Evolutionary conservation across 257 asterid genomes (phyloP).

Genomic region (Handroanthus guayacan): DNA sequence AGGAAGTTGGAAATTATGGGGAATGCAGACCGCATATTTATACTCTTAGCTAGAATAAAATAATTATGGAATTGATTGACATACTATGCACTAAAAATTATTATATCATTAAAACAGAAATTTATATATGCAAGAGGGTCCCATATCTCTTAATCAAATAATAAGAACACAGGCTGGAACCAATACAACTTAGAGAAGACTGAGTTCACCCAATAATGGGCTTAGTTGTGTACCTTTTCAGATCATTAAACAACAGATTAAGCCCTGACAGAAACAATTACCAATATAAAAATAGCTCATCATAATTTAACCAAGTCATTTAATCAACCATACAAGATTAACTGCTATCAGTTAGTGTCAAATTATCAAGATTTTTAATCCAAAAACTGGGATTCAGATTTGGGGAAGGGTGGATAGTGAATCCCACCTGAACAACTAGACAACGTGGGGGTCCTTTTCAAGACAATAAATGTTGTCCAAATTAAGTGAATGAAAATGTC

Average conservation of each 20-base stretch:
- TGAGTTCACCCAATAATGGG: conserved; percentile 32
- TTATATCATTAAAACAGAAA: not conserved
- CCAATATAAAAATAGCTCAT: conserved; percentile 16
- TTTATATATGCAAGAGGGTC: conserved; percentile 5
- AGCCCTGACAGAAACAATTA: conserved; percentile 23
- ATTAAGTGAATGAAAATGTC: conserved; percentile 21
- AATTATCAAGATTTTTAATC: conserved; percentile 12
- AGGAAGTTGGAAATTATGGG: conserved; percentile 26
- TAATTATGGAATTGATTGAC: not conserved
- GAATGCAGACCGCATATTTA: conserved; percentile 40
- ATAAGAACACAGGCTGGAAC: conserved; percentile 17
- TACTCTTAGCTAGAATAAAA: conserved; percentile 36
- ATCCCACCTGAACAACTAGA: conserved; percentile 41
- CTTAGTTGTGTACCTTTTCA: conserved; percentile 35
- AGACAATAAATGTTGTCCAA: conserved; percentile 6
- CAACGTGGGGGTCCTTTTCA: conserved; percentile 45
- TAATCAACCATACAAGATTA: conserved; percentile 38
- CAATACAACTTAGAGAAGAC: conserved; percentile 44
- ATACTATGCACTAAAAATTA: not conserved
- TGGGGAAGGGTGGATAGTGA: conserved; percentile 31
- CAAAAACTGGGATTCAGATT: conserved; percentile 21
- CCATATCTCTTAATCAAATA: not conserved
- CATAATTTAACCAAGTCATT: conserved; percentile 43
- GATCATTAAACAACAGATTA: conserved; percentile 29
- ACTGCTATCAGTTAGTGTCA: conserved; percentile 37